Evolutionary conservation across 2,329 filamentous ascomycete species (phyloP).

Genomic region (Xylariaceae sp.): DNA sequence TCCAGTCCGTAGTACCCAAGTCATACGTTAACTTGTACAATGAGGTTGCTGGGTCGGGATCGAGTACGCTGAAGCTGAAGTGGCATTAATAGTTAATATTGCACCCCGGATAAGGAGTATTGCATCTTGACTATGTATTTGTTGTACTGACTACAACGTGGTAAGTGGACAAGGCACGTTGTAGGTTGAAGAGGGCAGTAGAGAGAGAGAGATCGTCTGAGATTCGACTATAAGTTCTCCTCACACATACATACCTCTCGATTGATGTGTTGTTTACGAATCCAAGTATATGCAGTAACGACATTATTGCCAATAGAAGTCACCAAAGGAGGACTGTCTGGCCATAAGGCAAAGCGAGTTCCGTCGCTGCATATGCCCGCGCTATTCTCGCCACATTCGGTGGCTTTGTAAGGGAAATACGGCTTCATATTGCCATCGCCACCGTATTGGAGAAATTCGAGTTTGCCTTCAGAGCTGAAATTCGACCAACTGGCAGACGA

Average conservation of each 20-base stretch:
- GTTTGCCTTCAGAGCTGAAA: slow-evolving; percentile 15
- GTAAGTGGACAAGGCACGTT: neutral
- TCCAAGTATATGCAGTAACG: slow-evolving; percentile 26
- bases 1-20: slow-evolving; percentile 7
- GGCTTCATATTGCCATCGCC: slow-evolving; percentile 11
- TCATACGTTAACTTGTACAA: slow-evolving; percentile 24
- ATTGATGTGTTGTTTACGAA: slow-evolving; percentile 21
- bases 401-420: slow-evolving; percentile 16
- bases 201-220: neutral
- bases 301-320: slow-evolving; percentile 13
- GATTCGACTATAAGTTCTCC: neutral
- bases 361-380: slow-evolving; percentile 17
- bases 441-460: slow-evolving; percentile 11
- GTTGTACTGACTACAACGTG: slow-evolving; percentile 11
- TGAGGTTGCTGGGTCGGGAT: slow-evolving; percentile 21
- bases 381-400: slow-evolving; percentile 9
- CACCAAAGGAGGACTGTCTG: slow-evolving; percentile 24
- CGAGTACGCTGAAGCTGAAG: slow-evolving; percentile 13
- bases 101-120: neutral
- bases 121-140: neutral
- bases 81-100: slow-evolving; percentile 3
- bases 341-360: slow-evolving; percentile 26
- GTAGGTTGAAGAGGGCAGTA: neutral
- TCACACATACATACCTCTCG: slow-evolving; percentile 13
- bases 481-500: slow-evolving; percentile 25